phyloP scores from a whole-genome alignment of 495 filamentous ascomycete genomes.

The Lichina pygmaea region DNA sequence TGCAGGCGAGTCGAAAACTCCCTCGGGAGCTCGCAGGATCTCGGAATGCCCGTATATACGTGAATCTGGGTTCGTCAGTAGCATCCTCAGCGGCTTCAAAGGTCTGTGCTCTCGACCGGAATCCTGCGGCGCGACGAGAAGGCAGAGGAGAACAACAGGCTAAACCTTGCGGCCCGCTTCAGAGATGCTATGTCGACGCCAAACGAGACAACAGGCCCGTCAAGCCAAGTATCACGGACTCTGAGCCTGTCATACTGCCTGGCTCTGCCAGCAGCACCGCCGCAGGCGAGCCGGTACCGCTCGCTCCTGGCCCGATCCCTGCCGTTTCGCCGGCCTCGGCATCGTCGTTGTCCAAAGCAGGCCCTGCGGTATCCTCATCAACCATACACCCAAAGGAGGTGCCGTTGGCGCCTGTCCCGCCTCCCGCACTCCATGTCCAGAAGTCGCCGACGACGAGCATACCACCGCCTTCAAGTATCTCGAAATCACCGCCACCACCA shows the following conservation, averaged over 20 bases:
- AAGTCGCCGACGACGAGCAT: slow-evolving; percentile 14
- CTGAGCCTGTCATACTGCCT: slow-evolving; percentile 26
- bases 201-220: slow-evolving; percentile 18
- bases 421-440: slow-evolving; percentile 19
- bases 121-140: no score
- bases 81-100: no score
- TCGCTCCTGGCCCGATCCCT: slow-evolving; percentile 14
- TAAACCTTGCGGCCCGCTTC: not conserved
- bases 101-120: no score
- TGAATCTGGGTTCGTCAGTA: no score
- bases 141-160: no score
- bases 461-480: slow-evolving; percentile 8
- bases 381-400: slow-evolving; percentile 31
- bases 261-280: slow-evolving; percentile 25
- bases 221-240: slow-evolving; percentile 16
- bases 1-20: slow-evolving; percentile 28
- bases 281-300: slow-evolving; percentile 8
- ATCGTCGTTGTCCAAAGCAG: slow-evolving; percentile 5
- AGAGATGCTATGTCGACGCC: slow-evolving; percentile 32
- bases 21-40: slow-evolving; percentile 14
- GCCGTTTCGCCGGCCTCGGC: slow-evolving; percentile 6
- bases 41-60: no score
- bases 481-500: slow-evolving; percentile 1
- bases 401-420: slow-evolving; percentile 27
- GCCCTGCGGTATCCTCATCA: slow-evolving; percentile 17